Base-by-base conservation (phyloP, 768 basidiomycete species). In the Kwoniella heveanensis region DNA sequence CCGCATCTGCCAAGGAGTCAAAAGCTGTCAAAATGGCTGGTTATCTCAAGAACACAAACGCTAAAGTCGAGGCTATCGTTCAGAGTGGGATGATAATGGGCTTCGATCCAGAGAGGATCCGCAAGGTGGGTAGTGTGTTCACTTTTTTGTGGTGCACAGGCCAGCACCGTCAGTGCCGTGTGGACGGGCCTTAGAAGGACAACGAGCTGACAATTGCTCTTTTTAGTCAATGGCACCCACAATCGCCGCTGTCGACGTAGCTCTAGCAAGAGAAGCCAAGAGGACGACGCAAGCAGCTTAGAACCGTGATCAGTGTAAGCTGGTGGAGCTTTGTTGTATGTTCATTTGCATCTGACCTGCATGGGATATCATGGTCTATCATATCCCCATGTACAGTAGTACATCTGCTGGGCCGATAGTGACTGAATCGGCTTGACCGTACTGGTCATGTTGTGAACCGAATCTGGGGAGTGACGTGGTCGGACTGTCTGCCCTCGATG, bases 11-110 rank as follows among this genome's bases (percentile, higher is more conserved):
- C 73, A 87, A 88, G 68, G 84, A 86, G 1, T 83, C 85, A 5
- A 92, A 93, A 75, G 89, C 89, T 0, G 85, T 86, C 7, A 94
- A 91, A 82, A 96, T 99, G 94, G 86, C 86, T 4, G 86, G 83
- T 2, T 95, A 92, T 76, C 83, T 98, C 32, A 80, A 83, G 46
- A 88, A 86, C 76, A 94, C 90, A 0, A 86, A 84, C 27, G 90
- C 90, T 78, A 92, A 95, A 77, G 87, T 94, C 1, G 85, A 86
- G 7, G 88, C 88, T 3, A 83, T 97, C n/a, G 84, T 94, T 2
- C 83, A 83, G 48, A 76, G 64, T 25, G 73, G 77, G 13, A 57
- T 50, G 10, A 60, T 53, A 1, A 54, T 57, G 29, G 69, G 68
- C 3, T 67, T 68, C 21, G 74, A 78, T 54, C 66, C 72, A 13